These are phyloP conservation scores for Albugo laibachii DNA, from an alignment of 352 stramenopile genomes.

Conservation along the genomic window DNA sequence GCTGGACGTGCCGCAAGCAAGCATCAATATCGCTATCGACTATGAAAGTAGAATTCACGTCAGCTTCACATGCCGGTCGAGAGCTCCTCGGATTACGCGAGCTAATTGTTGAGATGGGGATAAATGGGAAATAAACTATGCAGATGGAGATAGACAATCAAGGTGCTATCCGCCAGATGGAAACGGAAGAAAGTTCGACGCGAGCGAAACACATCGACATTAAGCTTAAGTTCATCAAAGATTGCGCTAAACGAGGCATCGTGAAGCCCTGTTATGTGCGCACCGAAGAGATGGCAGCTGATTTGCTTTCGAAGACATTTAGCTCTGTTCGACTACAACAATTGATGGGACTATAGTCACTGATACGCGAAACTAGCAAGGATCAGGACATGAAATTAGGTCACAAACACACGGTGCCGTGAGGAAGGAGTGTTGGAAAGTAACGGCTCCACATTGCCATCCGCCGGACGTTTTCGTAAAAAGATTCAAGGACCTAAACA, in stretches of 20 bases:
- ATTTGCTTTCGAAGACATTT: constrained; percentile 7
- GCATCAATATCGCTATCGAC: constrained; percentile 3
- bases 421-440: no score
- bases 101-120: constrained; percentile 3
- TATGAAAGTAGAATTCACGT: constrained; percentile 10
- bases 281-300: constrained; percentile 2
- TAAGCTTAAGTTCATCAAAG: constrained; percentile 4
- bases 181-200: constrained; percentile 1
- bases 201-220: constrained; percentile 9
- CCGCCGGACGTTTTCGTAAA: no score
- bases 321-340: background rate
- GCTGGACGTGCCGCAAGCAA: background rate
- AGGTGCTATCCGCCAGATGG: constrained; percentile 5
- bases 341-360: background rate
- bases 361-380: no score
- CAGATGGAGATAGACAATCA: constrained; percentile 7
- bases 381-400: no score
- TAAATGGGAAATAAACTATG: background rate
- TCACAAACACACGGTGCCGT: no score
- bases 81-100: constrained; percentile 5
- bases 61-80: background rate
- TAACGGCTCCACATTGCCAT: no score
- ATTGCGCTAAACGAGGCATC: constrained; percentile 1
- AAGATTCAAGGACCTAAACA: no score
- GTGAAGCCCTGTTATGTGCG: constrained; percentile 3